Conservation (phyloP, 306 rosid species). For the Sophora flavescens region DNA sequence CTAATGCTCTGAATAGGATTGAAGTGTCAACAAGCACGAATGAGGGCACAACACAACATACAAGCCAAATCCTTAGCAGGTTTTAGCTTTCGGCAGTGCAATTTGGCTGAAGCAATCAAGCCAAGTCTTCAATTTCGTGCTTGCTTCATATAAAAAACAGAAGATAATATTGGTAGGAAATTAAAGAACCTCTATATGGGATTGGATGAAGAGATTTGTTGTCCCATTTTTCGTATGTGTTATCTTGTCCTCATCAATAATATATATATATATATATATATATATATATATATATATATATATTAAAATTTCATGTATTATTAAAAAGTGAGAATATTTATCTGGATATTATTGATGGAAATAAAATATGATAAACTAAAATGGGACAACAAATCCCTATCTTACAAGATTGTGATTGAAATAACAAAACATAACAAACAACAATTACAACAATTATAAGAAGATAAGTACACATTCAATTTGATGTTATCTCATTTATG, state of each 20-base stretch:
- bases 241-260: too few relatives aligned
- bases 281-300: too few relatives aligned
- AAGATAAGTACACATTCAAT: neutral
- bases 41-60: neutral
- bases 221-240: too few relatives aligned
- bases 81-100: slow-evolving; percentile 14
- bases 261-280: too few relatives aligned
- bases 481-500: neutral
- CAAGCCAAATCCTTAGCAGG: slow-evolving; percentile 8
- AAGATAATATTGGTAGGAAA: neutral
- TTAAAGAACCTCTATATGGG: neutral
- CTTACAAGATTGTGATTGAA: neutral
- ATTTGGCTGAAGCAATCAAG: slow-evolving; percentile 5
- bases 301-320: too few relatives aligned
- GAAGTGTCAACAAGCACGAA: neutral
- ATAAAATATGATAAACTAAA: too few relatives aligned
- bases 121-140: neutral
- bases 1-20: slow-evolving; percentile 34
- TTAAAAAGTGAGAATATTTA: too few relatives aligned
- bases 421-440: too few relatives aligned
- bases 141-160: slow-evolving; percentile 9
- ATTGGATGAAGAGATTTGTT: too few relatives aligned
- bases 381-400: too few relatives aligned
- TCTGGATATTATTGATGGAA: too few relatives aligned
- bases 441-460: neutral